Conservation (phyloP, 169 alveolate species). For the Plasmodium knowlesi region DNA sequence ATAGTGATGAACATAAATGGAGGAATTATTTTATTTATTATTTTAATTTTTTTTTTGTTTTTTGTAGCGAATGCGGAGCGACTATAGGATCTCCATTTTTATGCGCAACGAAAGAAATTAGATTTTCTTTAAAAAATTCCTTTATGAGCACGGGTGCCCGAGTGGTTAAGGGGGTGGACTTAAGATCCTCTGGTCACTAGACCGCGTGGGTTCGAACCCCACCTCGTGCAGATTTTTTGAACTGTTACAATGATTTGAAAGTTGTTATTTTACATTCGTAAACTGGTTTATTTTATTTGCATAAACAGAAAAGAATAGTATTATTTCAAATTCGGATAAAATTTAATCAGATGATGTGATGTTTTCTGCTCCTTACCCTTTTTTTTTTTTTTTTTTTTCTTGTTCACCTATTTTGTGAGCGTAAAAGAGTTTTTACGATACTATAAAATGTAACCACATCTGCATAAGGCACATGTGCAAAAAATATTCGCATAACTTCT, state of each 20-base stretch:
- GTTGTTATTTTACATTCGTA: background rate
- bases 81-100: background rate
- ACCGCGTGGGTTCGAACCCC: slow-evolving; percentile 98
- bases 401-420: background rate
- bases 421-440: background rate
- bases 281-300: background rate
- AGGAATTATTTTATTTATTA: too few relatives aligned
- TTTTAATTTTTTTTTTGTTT: background rate
- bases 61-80: background rate
- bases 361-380: background rate
- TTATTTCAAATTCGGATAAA: background rate
- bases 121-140: background rate
- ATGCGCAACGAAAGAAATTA: background rate
- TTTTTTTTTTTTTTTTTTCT: too few relatives aligned
- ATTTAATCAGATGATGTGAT: background rate
- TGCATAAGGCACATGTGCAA: background rate
- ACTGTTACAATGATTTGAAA: background rate
- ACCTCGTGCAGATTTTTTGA: slow-evolving; percentile 90
- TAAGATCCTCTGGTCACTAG: slow-evolving; percentile 95
- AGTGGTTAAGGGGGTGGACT: slow-evolving; percentile 98
- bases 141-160: slow-evolving; percentile 94
- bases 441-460: background rate
- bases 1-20: background rate
- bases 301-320: background rate
- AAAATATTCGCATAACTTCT: background rate